These are phyloP conservation scores for Heritiera littoralis DNA, from an alignment of 345 rosid species.

Conservation along the genomic window DNA sequence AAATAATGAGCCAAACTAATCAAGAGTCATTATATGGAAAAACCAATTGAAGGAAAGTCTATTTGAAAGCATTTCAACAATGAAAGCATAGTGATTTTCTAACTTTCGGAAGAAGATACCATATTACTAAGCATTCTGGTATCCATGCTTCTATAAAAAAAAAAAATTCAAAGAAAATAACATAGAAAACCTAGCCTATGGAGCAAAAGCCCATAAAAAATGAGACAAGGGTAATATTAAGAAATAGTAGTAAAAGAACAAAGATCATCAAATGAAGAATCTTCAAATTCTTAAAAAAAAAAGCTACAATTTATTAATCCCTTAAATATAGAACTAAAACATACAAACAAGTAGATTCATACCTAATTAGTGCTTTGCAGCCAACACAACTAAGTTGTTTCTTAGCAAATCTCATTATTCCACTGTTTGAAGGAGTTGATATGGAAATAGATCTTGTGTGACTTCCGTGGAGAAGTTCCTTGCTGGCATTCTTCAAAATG, in stretches of 20 bases:
- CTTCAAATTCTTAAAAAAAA: not conserved
- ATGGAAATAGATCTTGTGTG: conserved; percentile 94
- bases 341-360: conserved; percentile 1
- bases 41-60: not conserved
- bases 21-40: not conserved
- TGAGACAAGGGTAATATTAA: not conserved
- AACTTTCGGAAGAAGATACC: not conserved
- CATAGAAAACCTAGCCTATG: not conserved
- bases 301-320: not conserved
- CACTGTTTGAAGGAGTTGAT: conserved; percentile 84
- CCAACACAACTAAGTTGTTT: conserved; percentile 85
- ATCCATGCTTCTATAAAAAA: not conserved
- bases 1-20: not conserved
- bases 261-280: conserved; percentile 10
- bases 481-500: conserved; percentile 89
- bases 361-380: conserved; percentile 84
- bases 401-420: conserved; percentile 94
- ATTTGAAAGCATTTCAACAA: not conserved
- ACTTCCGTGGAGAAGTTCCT: conserved; percentile 87
- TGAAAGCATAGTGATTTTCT: not conserved
- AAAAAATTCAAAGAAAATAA: not conserved
- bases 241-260: not conserved
- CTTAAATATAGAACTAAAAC: not conserved
- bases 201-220: not conserved
- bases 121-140: not conserved